phyloP scores from a whole-genome alignment of 139 green algal species.

The Coelastrella sp. region DNA sequence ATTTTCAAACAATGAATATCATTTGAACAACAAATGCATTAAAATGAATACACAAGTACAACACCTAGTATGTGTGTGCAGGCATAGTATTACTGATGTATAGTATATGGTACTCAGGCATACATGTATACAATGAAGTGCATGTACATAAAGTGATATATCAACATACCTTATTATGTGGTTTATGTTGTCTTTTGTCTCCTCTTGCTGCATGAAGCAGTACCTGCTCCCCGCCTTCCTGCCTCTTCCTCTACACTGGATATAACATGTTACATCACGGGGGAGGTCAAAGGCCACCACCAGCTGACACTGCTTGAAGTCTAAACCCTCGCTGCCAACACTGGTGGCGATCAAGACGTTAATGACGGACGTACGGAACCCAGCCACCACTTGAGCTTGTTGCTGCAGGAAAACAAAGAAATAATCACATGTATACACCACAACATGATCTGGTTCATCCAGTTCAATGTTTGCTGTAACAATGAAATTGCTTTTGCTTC shows the following conservation, averaged over 20 bases:
- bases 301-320: constrained; percentile 45
- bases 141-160: no score
- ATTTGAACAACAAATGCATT: no score
- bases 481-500: no score
- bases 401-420: constrained; percentile 5
- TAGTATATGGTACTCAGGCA: no score
- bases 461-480: no score
- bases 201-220: constrained; percentile 40
- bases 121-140: no score
- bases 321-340: constrained; percentile 42
- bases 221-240: constrained; percentile 25
- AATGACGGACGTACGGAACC: constrained; percentile 28
- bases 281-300: constrained; percentile 35
- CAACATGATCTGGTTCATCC: no score
- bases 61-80: not conserved
- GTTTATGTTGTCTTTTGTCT: not conserved
- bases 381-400: constrained; percentile 20
- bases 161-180: no score
- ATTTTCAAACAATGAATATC: no score
- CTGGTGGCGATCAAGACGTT: constrained; percentile 45
- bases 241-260: constrained; percentile 35
- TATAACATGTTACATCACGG: constrained; percentile 36
- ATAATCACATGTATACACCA: not conserved
- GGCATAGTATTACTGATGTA: no score
- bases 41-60: not conserved